A percentile compares a stretch with the other conserved stretches of the same genome.
These are phyloP conservation scores for Tarenaya hassleriana DNA, from an alignment of 345 rosid species.

Conservation along the genomic window DNA sequence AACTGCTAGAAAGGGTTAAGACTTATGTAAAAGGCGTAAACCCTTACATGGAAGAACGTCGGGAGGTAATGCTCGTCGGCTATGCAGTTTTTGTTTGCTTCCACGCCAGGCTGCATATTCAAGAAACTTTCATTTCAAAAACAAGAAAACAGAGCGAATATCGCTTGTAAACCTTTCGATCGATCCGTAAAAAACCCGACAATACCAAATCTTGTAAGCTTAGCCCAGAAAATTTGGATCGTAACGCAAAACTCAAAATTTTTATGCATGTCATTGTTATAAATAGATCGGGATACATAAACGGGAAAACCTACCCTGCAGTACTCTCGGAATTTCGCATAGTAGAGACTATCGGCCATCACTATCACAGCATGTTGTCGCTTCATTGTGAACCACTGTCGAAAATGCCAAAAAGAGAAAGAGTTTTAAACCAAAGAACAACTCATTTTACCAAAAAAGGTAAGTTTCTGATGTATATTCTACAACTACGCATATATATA, in stretches of 20 bases:
- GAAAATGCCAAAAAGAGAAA: slow-evolving; percentile 1
- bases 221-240: too few relatives aligned
- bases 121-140: slow-evolving; percentile 20
- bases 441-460: not conserved
- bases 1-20: slow-evolving; percentile 5
- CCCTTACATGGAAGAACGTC: slow-evolving; percentile 80
- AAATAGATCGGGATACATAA: too few relatives aligned
- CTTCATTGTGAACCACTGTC: slow-evolving; percentile 97
- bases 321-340: slow-evolving; percentile 77
- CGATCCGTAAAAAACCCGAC: too few relatives aligned
- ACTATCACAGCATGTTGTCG: slow-evolving; percentile 96
- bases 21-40: slow-evolving; percentile 14
- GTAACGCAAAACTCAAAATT: too few relatives aligned
- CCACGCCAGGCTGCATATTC: slow-evolving; percentile 77
- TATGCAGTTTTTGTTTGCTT: slow-evolving; percentile 82
- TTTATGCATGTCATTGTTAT: too few relatives aligned
- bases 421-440: not conserved
- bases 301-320: slow-evolving; percentile 55
- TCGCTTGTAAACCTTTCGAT: too few relatives aligned
- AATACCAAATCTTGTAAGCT: too few relatives aligned
- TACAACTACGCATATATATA: too few relatives aligned
- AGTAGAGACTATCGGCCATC: slow-evolving; percentile 85
- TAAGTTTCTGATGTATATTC: too few relatives aligned
- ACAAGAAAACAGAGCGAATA: too few relatives aligned
- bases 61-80: slow-evolving; percentile 99